Percentiles rank a stretch among this genome's conserved stretches.
Conservation (phyloP, 441 rosid species). For the Aquilaria agallochum region DNA sequence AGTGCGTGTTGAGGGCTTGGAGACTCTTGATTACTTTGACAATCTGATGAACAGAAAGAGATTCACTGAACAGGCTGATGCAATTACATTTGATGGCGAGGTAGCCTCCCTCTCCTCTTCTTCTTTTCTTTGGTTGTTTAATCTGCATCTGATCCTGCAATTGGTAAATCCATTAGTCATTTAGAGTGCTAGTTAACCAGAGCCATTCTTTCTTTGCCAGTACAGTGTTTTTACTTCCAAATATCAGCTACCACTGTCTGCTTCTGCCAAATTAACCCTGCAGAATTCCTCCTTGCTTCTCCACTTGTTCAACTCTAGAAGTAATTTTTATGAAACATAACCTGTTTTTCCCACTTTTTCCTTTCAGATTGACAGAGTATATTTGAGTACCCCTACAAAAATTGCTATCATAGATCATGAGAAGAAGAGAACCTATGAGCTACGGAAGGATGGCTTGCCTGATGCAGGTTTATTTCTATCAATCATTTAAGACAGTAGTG, state of each 20-base stretch:
- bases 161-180: not conserved
- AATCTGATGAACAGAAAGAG: slow-evolving; percentile 46
- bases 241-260: no score
- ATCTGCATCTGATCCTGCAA: not conserved
- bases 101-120: slow-evolving; percentile 19
- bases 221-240: no score
- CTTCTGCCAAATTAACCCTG: no score
- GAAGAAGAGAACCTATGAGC: slow-evolving; percentile 63
- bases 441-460: slow-evolving; percentile 62
- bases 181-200: not conserved
- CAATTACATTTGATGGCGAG: slow-evolving; percentile 69
- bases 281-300: no score
- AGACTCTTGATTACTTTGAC: slow-evolving; percentile 72
- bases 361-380: slow-evolving; percentile 53
- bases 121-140: not conserved
- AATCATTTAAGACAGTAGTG: not conserved
- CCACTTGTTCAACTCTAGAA: no score
- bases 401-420: slow-evolving; percentile 75
- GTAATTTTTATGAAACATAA: no score
- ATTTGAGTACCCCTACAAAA: slow-evolving; percentile 65
- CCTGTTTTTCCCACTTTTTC: not conserved
- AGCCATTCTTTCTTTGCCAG: no score
- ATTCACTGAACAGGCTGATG: slow-evolving; percentile 73
- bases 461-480: slow-evolving; percentile 41
- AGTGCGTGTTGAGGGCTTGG: slow-evolving; percentile 78